A percentile compares a stretch with the other conserved stretches of the same genome.
Conservation (phyloP, 2,329 filamentous ascomycete species). For the Claviceps paspali region DNA sequence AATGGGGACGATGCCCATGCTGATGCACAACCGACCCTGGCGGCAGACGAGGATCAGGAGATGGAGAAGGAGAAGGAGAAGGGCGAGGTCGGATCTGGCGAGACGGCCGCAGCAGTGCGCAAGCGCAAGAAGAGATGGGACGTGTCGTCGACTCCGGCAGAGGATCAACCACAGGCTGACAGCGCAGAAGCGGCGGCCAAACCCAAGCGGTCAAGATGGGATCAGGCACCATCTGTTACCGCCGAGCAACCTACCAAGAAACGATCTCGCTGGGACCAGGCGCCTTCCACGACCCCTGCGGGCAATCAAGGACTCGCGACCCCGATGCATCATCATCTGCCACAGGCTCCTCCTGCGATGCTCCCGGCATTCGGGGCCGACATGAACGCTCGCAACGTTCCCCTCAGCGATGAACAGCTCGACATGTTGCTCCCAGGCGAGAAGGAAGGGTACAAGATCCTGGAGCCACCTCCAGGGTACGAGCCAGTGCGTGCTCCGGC, state of each 20-base stretch:
- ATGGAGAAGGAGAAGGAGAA: conserved; percentile 60
- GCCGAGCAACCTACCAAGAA: conserved; percentile 51
- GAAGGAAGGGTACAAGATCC: conserved; percentile 79
- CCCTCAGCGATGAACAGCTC: conserved; percentile 85
- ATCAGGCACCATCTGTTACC: conserved; percentile 53
- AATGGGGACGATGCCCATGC: conserved; percentile 42
- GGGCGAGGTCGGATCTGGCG: conserved; percentile 51
- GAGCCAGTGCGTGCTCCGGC: conserved; percentile 65
- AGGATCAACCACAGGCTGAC: conserved; percentile 34
- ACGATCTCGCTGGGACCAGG: conserved; percentile 85
- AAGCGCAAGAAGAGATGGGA: conserved; percentile 97
- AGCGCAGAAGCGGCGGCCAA: conserved; percentile 42
- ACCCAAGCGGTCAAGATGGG: conserved; percentile 72
- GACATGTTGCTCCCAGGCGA: conserved; percentile 80
- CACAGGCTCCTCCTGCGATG: conserved; percentile 32
- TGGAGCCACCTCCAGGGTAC: conserved; percentile 84
- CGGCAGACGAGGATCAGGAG: conserved; percentile 59
- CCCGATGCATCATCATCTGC: conserved; percentile 61
- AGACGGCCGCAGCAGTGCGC: conserved; percentile 44
- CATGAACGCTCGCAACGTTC: conserved; percentile 55
- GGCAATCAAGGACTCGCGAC: conserved; percentile 61
- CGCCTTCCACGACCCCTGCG: conserved; percentile 64
- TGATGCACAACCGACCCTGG: conserved; percentile 62
- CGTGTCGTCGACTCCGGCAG: conserved; percentile 43
- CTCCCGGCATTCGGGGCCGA: conserved; percentile 66